Conservation (phyloP, 164 flowering plant species). For the Chimonanthus praecox region DNA sequence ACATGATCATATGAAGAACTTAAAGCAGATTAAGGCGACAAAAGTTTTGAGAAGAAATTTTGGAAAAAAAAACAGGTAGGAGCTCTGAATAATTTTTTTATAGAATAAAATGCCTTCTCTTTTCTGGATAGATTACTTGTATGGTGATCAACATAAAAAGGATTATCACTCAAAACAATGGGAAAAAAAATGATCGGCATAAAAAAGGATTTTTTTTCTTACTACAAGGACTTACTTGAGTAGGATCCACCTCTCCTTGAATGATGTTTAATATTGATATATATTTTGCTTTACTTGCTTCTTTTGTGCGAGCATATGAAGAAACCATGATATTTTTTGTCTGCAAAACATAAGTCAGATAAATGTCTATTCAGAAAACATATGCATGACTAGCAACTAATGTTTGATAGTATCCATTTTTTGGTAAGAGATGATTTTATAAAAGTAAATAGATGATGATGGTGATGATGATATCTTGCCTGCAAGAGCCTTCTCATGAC, state of each 20-base stretch:
- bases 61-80: too few relatives aligned
- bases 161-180: background rate
- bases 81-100: too few relatives aligned
- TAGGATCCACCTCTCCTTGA: constrained; percentile 99
- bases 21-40: too few relatives aligned
- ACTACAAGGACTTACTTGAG: constrained; percentile 54
- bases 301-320: constrained; percentile 93
- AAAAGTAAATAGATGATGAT: too few relatives aligned
- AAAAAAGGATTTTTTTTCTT: too few relatives aligned
- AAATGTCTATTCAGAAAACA: constrained; percentile 11
- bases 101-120: background rate
- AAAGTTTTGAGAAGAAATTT: too few relatives aligned
- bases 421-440: too few relatives aligned
- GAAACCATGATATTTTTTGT: constrained; percentile 99
- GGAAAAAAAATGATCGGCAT: too few relatives aligned
- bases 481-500: constrained; percentile 99
- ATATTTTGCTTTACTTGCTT: constrained; percentile 98
- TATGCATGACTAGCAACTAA: background rate
- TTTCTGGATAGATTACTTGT: background rate
- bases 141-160: background rate
- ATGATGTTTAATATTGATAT: constrained; percentile 96
- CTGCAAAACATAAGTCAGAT: constrained; percentile 45
- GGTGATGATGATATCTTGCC: constrained; percentile 36
- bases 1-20: too few relatives aligned
- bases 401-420: too few relatives aligned